Evolutionary conservation across 2,329 filamentous ascomycete genomes (phyloP).

Genomic region (Fusarium ambrosium): DNA sequence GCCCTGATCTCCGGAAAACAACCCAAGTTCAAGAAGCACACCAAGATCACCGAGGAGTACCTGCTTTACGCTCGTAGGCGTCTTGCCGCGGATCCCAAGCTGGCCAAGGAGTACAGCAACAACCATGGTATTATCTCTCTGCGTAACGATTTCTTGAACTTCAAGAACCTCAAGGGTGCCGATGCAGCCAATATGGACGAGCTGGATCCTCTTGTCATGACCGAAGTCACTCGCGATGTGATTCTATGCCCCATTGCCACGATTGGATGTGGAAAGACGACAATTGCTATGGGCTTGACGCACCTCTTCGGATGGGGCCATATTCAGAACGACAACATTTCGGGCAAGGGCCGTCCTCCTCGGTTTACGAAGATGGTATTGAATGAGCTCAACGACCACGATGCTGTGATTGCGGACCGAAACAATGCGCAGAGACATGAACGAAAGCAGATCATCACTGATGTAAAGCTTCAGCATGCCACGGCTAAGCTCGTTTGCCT

Average conservation of each 20-base stretch:
- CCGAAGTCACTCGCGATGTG: slow-evolving; percentile 74
- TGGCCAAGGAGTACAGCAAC: slow-evolving; percentile 80
- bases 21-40: slow-evolving; percentile 87
- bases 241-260: slow-evolving; percentile 93
- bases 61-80: slow-evolving; percentile 82
- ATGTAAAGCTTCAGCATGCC: slow-evolving; percentile 74
- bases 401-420: slow-evolving; percentile 89
- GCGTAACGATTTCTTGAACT: slow-evolving; percentile 87
- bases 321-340: slow-evolving; percentile 96
- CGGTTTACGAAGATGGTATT: slow-evolving; percentile 81
- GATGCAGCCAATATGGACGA: slow-evolving; percentile 87
- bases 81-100: slow-evolving; percentile 74
- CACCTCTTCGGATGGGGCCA: slow-evolving; percentile 93
- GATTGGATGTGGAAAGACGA: slow-evolving; percentile 97
- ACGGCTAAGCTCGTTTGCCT: slow-evolving; percentile 84
- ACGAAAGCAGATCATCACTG: slow-evolving; percentile 86
- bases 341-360: slow-evolving; percentile 80
- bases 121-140: slow-evolving; percentile 97
- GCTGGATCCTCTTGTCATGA: slow-evolving; percentile 58
- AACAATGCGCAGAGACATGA: slow-evolving; percentile 95
- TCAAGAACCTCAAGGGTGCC: slow-evolving; percentile 86
- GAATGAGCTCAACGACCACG: slow-evolving; percentile 71
- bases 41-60: slow-evolving; percentile 91
- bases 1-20: slow-evolving; percentile 81
- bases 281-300: slow-evolving; percentile 83